Percentiles rank a stretch among this genome's conserved stretches.
Evolutionary conservation across 176 grass and related monocot genomes (phyloP).

Genomic region (Cenchrus americanus): DNA sequence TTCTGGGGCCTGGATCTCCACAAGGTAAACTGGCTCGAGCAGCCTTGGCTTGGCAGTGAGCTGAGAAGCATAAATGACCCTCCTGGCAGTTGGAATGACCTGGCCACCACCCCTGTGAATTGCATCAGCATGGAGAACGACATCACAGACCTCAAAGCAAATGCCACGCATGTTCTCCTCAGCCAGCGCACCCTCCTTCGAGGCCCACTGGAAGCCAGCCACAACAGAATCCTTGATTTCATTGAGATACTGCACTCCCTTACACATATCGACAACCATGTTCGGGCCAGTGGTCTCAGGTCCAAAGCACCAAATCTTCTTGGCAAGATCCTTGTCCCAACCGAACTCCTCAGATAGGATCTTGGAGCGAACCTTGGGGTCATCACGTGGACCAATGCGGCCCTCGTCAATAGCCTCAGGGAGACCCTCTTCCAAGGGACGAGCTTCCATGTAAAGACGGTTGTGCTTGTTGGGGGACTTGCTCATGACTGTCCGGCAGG

Average conservation of each 20-base stretch:
- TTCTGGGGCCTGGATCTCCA: slow-evolving; percentile 78
- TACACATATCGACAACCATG: slow-evolving; percentile 83
- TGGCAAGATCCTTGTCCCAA: slow-evolving; percentile 82
- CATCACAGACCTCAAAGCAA: slow-evolving; percentile 77
- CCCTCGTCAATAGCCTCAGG: slow-evolving; percentile 70
- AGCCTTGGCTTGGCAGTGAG: slow-evolving; percentile 70
- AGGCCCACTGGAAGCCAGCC: slow-evolving; percentile 79
- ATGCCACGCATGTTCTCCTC: slow-evolving; percentile 78
- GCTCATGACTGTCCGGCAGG: slow-evolving; percentile 70
- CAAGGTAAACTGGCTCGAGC: slow-evolving; percentile 74
- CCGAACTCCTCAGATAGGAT: slow-evolving; percentile 75
- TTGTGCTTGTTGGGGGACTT: slow-evolving; percentile 88
- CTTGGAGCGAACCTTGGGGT: slow-evolving; percentile 69
- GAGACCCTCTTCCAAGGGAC: slow-evolving; percentile 62
- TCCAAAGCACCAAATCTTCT: slow-evolving; percentile 93
- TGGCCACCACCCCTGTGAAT: slow-evolving; percentile 75
- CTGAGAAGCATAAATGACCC: slow-evolving; percentile 71
- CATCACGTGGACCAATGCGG: slow-evolving; percentile 69
- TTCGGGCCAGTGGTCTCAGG: slow-evolving; percentile 74
- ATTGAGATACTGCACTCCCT: slow-evolving; percentile 81
- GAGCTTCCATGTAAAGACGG: slow-evolving; percentile 72
- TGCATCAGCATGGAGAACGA: slow-evolving; percentile 74
- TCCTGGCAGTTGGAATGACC: slow-evolving; percentile 66
- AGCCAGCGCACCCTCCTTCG: slow-evolving; percentile 69
- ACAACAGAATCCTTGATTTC: slow-evolving; percentile 82